These are phyloP conservation scores for Neurospora terricola DNA, from an alignment of 495 filamentous ascomycete species.

Conservation along the genomic window DNA sequence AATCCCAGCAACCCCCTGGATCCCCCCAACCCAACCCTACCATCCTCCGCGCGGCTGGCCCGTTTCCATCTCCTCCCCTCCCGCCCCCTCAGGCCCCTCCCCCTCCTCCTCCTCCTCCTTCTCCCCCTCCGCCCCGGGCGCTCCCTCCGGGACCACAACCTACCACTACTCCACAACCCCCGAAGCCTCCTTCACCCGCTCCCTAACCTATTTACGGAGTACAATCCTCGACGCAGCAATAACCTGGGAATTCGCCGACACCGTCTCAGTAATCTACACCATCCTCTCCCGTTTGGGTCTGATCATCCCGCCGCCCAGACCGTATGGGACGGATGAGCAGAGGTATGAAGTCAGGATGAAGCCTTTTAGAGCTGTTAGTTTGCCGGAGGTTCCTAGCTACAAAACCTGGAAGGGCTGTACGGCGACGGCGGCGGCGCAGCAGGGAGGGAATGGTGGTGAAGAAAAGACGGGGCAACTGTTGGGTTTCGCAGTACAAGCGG, in stretches of 20 bases:
- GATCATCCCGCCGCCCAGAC: constrained; percentile 47
- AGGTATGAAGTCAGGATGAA: constrained; percentile 89
- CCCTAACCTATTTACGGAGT: constrained; percentile 48
- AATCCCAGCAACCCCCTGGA: neutral
- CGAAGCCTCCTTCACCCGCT: constrained; percentile 40
- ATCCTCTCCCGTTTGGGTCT: constrained; percentile 51
- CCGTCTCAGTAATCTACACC: constrained; percentile 56
- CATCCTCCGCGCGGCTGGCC: constrained; percentile 2
- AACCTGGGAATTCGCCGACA: constrained; percentile 60
- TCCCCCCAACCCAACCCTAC: neutral
- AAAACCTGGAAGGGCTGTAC: constrained; percentile 44
- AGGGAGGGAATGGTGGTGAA: neutral
- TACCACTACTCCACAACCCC: constrained; percentile 7
- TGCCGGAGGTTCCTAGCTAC: constrained; percentile 62
- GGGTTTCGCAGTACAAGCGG: constrained; percentile 47
- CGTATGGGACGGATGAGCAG: constrained; percentile 59
- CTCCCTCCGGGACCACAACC: neutral
- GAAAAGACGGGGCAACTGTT: constrained; percentile 36
- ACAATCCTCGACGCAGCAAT: constrained; percentile 58
- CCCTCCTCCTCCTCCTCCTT: no score
- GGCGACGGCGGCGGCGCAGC: no score
- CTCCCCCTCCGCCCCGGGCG: neutral
- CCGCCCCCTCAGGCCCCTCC: neutral
- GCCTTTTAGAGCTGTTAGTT: constrained; percentile 59
- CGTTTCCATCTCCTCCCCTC: constrained; percentile 11